A percentile compares a stretch with the other conserved stretches of the same genome.
Evolutionary conservation across 441 rosid genomes (phyloP).

Genomic region (Populus hybrid): DNA sequence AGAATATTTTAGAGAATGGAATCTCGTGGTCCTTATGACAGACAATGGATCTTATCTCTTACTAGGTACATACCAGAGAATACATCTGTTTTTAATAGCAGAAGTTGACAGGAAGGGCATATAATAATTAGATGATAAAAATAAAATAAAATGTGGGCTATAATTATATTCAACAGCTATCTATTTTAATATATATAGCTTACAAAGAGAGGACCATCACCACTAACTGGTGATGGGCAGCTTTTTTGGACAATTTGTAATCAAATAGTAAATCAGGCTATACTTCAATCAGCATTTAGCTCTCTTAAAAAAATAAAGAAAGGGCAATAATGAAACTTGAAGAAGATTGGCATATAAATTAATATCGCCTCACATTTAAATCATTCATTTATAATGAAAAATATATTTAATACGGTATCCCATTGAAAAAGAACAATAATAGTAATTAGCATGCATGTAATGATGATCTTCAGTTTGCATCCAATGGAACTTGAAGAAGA

Average conservation of each 20-base stretch:
- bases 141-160: not conserved
- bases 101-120: slow-evolving; percentile 23
- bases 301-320: too few species aligned
- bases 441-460: too few species aligned
- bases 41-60: slow-evolving; percentile 25
- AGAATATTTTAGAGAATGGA: slow-evolving; percentile 18
- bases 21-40: slow-evolving; percentile 21
- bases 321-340: too few species aligned
- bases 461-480: too few species aligned
- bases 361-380: too few species aligned
- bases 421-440: too few species aligned
- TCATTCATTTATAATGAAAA: too few species aligned
- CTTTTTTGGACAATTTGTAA: not conserved
- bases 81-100: slow-evolving; percentile 8
- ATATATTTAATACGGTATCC: too few species aligned
- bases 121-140: not conserved
- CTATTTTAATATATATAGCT: not conserved
- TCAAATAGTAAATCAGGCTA: not conserved
- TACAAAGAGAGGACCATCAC: slow-evolving; percentile 18
- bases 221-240: slow-evolving; percentile 1
- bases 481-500: too few species aligned
- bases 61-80: slow-evolving; percentile 23
- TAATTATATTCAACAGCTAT: not conserved
- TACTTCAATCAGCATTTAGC: too few species aligned
- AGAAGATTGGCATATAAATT: too few species aligned